Evolutionary conservation across 2,329 filamentous ascomycete genomes (phyloP).

Genomic region (Pseudonectria foliicola): DNA sequence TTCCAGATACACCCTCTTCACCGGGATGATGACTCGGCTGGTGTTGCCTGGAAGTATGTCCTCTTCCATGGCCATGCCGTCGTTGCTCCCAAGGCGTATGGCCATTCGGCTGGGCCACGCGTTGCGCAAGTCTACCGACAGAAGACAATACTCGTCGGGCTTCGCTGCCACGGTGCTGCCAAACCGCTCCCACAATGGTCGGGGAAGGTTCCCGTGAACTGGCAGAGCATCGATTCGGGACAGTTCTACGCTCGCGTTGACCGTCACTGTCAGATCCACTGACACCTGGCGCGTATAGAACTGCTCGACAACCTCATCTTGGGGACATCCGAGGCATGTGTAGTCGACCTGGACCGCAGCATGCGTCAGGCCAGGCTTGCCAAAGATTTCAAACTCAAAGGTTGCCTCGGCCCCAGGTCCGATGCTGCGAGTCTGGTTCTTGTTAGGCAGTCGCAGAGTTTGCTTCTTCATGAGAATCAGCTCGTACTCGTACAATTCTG

Average conservation of each 20-base stretch:
- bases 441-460: slow-evolving; percentile 52
- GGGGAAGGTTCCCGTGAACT: slow-evolving; percentile 59
- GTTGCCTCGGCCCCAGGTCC: slow-evolving; percentile 58
- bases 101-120: slow-evolving; percentile 77
- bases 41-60: slow-evolving; percentile 61
- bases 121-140: slow-evolving; percentile 81
- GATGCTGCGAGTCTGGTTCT: slow-evolving; percentile 52
- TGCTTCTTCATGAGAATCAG: slow-evolving; percentile 69
- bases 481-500: slow-evolving; percentile 82
- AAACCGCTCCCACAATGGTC: slow-evolving; percentile 47
- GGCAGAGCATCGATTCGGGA: slow-evolving; percentile 72
- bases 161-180: slow-evolving; percentile 28
- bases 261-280: slow-evolving; percentile 76
- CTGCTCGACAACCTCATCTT: slow-evolving; percentile 59
- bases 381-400: slow-evolving; percentile 78
- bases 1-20: slow-evolving; percentile 69
- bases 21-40: slow-evolving; percentile 65
- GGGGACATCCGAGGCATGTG: slow-evolving; percentile 65
- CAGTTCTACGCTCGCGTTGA: slow-evolving; percentile 85
- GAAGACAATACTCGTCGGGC: slow-evolving; percentile 63
- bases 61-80: slow-evolving; percentile 44
- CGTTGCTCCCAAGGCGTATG: slow-evolving; percentile 52
- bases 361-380: slow-evolving; percentile 75
- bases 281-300: slow-evolving; percentile 83
- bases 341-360: slow-evolving; percentile 82